Evolutionary conservation across 2,329 filamentous ascomycete species (phyloP).

Genomic region (Cladosporium sp.): DNA sequence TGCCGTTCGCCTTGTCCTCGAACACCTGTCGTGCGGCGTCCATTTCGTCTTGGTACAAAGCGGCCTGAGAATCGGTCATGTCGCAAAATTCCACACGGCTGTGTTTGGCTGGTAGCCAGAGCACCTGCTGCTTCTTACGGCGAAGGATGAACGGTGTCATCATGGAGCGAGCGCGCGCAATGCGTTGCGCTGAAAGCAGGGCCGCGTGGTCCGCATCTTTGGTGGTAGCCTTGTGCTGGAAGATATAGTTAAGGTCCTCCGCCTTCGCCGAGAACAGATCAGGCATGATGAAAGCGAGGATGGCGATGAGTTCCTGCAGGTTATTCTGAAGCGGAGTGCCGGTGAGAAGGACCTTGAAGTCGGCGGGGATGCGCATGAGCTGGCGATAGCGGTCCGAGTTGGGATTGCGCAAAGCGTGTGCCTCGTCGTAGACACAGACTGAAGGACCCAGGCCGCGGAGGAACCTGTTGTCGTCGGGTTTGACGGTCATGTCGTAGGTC

Average conservation of each 20-base stretch:
- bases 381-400: slow-evolving; percentile 77
- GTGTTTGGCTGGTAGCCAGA: slow-evolving; percentile 75
- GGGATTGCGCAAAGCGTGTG: slow-evolving; percentile 87
- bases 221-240: slow-evolving; percentile 86
- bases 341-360: slow-evolving; percentile 82
- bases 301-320: slow-evolving; percentile 81
- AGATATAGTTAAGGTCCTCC: slow-evolving; percentile 79
- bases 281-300: slow-evolving; percentile 93
- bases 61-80: slow-evolving; percentile 67
- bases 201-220: slow-evolving; percentile 73
- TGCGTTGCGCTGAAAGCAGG: slow-evolving; percentile 80
- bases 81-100: slow-evolving; percentile 76
- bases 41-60: slow-evolving; percentile 69
- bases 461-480: slow-evolving; percentile 60
- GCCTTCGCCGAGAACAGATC: slow-evolving; percentile 72
- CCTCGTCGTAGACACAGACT: slow-evolving; percentile 83
- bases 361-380: slow-evolving; percentile 69
- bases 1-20: slow-evolving; percentile 53
- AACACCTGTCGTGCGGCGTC: slow-evolving; percentile 58
- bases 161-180: slow-evolving; percentile 82
- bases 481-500: slow-evolving; percentile 63
- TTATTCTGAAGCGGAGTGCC: slow-evolving; percentile 96
- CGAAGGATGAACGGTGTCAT: slow-evolving; percentile 93
- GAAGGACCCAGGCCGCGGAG: slow-evolving; percentile 53
- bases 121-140: slow-evolving; percentile 84